phyloP scores from a whole-genome alignment of 169 alveolate species.

The Plasmodium cynomolgi region DNA sequence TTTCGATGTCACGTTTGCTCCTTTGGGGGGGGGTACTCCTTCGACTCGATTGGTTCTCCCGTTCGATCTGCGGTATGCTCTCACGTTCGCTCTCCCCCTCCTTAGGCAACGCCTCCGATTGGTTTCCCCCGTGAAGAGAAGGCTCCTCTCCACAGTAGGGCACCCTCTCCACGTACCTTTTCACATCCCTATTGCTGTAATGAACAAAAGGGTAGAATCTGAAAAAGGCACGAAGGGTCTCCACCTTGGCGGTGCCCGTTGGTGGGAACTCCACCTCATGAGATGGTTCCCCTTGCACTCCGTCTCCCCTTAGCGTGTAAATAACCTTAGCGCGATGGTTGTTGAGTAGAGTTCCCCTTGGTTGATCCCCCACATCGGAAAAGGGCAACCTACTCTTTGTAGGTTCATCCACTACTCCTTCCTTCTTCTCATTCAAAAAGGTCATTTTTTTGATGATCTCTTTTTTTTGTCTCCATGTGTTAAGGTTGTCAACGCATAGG shows the following conservation, averaged over 20 bases:
- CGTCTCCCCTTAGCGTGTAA: neutral
- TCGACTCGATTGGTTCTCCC: no score
- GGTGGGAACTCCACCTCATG: neutral
- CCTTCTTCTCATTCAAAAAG: neutral
- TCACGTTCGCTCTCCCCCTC: neutral
- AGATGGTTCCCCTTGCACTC: neutral
- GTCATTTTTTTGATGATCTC: neutral
- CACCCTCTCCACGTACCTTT: neutral
- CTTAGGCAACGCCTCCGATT: neutral
- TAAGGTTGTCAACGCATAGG: constrained; percentile 4
- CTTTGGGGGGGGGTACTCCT: no score
- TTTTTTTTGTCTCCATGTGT: neutral
- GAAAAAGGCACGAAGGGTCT: neutral
- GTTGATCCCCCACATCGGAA: neutral
- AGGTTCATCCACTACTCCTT: neutral
- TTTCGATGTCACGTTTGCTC: neutral
- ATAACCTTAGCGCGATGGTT: neutral
- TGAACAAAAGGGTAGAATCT: constrained; percentile 1
- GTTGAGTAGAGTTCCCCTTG: neutral
- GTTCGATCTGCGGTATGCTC: no score
- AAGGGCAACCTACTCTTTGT: neutral
- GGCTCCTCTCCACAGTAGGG: neutral
- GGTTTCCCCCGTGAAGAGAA: neutral
- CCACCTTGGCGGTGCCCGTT: neutral
- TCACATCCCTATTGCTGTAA: constrained; percentile 19